These are phyloP conservation scores for Ogataea minuta DNA, from an alignment of 805 yeast genomes.

Conservation along the genomic window DNA sequence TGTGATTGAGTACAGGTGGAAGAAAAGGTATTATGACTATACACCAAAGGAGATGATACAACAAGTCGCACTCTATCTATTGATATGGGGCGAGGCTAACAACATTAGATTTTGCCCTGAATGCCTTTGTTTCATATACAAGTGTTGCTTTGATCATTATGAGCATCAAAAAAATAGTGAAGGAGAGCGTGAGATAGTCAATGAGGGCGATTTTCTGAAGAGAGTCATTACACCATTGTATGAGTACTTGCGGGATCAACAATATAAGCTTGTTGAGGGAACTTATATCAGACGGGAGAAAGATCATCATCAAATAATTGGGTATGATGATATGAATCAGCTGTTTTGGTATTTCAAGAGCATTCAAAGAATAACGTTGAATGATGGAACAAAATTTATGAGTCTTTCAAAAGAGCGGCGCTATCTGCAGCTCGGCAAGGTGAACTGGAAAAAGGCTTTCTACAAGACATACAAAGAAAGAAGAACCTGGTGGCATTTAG, in stretches of 20 bases:
- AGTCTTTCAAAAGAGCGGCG: constrained; percentile 33
- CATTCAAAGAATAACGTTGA: constrained; percentile 33
- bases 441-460: constrained; percentile 43
- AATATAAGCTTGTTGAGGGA: constrained; percentile 55
- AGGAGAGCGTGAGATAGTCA: constrained; percentile 6
- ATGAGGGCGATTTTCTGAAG: constrained; percentile 34
- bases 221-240: constrained; percentile 49
- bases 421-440: constrained; percentile 31
- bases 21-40: constrained; percentile 53
- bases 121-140: constrained; percentile 52
- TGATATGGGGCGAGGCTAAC: constrained; percentile 78
- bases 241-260: constrained; percentile 64
- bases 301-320: constrained; percentile 62
- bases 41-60: constrained; percentile 57
- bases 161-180: constrained; percentile 33
- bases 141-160: constrained; percentile 53
- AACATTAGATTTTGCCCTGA: constrained; percentile 56
- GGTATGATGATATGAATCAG: constrained; percentile 56
- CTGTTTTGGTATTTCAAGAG: constrained; percentile 47
- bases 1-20: constrained; percentile 86
- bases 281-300: constrained; percentile 59
- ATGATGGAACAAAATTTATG: constrained; percentile 34
- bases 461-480: constrained; percentile 47
- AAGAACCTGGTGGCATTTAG: constrained; percentile 49
- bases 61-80: constrained; percentile 61